Conservation (phyloP, 1,284 basidiomycete species). For the Sanguinoderma infundibulare region DNA sequence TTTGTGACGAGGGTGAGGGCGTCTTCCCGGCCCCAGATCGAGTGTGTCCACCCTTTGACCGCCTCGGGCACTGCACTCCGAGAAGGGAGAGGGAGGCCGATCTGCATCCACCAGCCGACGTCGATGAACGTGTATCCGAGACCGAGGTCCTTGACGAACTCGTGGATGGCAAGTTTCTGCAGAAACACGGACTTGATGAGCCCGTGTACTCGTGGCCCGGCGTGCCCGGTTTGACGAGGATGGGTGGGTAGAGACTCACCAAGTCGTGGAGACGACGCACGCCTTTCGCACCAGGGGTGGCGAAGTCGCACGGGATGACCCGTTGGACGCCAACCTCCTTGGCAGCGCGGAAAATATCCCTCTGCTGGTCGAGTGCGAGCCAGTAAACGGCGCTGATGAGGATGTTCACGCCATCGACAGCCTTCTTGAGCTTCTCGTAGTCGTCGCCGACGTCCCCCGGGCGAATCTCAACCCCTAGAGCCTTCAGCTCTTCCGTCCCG, state of each 20-base stretch:
- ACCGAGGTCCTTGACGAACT: conserved; percentile 20
- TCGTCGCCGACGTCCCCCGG: not conserved
- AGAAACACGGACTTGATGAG: no score
- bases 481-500: not conserved
- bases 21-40: conserved; percentile 16
- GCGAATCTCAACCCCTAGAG: not conserved
- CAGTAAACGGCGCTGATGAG: conserved; percentile 3
- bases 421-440: not conserved
- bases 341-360: conserved; percentile 17
- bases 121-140: conserved; percentile 30
- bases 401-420: conserved; percentile 12
- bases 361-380: conserved; percentile 5
- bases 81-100: conserved; percentile 15
- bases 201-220: no score
- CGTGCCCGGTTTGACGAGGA: not conserved
- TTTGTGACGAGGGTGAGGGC: conserved; percentile 23
- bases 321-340: conserved; percentile 11
- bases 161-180: conserved; percentile 28
- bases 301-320: conserved; percentile 19
- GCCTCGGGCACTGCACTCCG: not conserved
- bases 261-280: conserved; percentile 17
- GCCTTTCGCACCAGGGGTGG: conserved; percentile 14
- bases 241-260: conserved; percentile 9
- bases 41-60: not conserved
- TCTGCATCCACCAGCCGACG: conserved; percentile 33